Evolutionary conservation across 228 moss, liverwort and hornwort species (phyloP).

Genomic region (Sphagnum fallax): DNA sequence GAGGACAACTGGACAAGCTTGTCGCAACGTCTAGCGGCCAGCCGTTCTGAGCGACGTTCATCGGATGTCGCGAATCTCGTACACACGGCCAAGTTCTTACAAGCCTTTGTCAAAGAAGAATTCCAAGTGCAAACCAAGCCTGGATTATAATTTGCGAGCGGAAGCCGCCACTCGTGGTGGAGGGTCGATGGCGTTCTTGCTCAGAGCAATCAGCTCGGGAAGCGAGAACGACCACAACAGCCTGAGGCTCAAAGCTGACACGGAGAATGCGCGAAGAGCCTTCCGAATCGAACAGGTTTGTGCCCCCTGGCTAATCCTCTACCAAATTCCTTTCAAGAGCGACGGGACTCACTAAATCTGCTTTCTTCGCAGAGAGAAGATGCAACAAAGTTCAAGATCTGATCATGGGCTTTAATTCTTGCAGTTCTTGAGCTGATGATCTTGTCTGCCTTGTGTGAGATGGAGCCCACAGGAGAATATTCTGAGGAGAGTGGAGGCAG

Average conservation of each 20-base stretch:
- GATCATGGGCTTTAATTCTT: too few species aligned
- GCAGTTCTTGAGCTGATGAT: too few species aligned
- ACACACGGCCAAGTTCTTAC: too few species aligned
- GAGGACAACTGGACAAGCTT: too few species aligned
- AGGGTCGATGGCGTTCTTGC: slow-evolving; percentile 18
- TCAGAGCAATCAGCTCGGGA: slow-evolving; percentile 11
- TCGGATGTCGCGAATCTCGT: too few species aligned
- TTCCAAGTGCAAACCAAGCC: too few species aligned
- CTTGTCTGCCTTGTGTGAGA: not conserved
- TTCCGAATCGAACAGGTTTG: slow-evolving; percentile 20
- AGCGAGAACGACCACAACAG: slow-evolving; percentile 3
- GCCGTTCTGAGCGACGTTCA: too few species aligned
- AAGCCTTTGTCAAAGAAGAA: too few species aligned
- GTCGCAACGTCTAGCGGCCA: too few species aligned
- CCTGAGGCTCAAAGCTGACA: not conserved
- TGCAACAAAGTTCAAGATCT: not conserved
- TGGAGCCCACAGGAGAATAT: slow-evolving; percentile 21
- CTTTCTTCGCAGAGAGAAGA: not conserved
- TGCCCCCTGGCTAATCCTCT: not conserved
- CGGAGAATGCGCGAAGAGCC: slow-evolving; percentile 4
- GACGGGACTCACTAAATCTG: slow-evolving; percentile 7
- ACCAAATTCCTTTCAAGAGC: not conserved
- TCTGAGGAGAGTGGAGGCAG: slow-evolving; percentile 19
- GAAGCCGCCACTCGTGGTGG: not conserved
- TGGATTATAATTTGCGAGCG: too few species aligned